A percentile compares a stretch with the other conserved stretches of the same genome.
Conservation (phyloP, 441 rosid genomes). For the Pelargonium myrrhifolium region DNA sequence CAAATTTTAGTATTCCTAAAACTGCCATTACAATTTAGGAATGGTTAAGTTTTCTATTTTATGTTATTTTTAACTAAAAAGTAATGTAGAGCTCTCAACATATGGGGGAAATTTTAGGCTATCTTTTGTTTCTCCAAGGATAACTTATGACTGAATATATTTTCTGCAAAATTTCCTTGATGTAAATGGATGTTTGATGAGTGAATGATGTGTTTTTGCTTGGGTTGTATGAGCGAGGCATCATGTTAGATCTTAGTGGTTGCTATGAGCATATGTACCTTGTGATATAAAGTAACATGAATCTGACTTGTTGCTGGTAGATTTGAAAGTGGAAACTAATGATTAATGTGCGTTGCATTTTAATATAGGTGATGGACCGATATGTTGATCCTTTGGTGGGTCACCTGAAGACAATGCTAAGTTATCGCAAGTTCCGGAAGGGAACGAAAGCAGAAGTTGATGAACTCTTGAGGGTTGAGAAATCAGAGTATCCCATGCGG, state of each 20-base stretch:
- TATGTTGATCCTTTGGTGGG: conserved; percentile 91
- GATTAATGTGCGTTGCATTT: conserved; percentile 5
- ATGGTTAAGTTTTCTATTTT: background rate
- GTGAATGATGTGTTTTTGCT: background rate
- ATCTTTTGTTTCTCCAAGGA: background rate
- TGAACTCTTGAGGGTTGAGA: conserved; percentile 70
- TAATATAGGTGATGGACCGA: conserved; percentile 75
- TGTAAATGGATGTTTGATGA: background rate
- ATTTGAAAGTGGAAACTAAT: conserved; percentile 10
- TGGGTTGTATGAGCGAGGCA: background rate
- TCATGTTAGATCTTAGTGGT: background rate
- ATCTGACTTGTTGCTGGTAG: background rate
- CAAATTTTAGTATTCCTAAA: no score
- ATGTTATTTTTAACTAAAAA: no score
- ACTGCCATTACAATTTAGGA: background rate
- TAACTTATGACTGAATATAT: background rate
- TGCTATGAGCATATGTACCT: background rate
- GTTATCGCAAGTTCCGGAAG: conserved; percentile 73
- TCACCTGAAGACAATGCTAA: conserved; percentile 77
- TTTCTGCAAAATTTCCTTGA: background rate
- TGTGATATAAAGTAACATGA: background rate
- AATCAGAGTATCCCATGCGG: conserved; percentile 65
- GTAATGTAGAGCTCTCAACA: background rate
- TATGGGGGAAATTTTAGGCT: background rate
- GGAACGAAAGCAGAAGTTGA: conserved; percentile 93